Evolutionary conservation across 306 rosid genomes (phyloP).

Genomic region (Aeschynomene evenia): DNA sequence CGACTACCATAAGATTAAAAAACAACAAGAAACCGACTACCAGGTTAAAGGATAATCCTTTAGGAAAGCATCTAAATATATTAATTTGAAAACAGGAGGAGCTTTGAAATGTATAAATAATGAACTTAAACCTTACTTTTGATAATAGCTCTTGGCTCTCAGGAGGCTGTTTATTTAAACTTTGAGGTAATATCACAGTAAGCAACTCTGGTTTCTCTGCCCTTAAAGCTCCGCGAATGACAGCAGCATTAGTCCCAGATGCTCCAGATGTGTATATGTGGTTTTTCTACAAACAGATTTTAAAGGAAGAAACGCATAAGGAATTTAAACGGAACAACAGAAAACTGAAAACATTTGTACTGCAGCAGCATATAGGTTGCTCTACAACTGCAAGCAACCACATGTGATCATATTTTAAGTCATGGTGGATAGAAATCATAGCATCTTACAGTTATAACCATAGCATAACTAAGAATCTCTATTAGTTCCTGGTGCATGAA

Average conservation of each 20-base stretch:
- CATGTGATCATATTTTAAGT: slow-evolving; percentile 1
- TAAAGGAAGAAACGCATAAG: slow-evolving; percentile 25
- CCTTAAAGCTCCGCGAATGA: slow-evolving; percentile 97
- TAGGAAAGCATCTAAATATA: neutral
- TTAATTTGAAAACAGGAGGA: neutral
- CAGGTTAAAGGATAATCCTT: neutral
- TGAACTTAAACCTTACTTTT: slow-evolving; percentile 58
- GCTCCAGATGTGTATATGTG: slow-evolving; percentile 99
- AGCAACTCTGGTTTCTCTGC: slow-evolving; percentile 98
- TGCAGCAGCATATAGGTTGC: slow-evolving; percentile 13
- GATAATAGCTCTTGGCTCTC: slow-evolving; percentile 98
- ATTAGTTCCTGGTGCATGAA: slow-evolving; percentile 98
- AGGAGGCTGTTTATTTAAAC: slow-evolving; percentile 92
- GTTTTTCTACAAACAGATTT: slow-evolving; percentile 66
- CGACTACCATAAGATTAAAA: no score
- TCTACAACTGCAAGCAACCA: slow-evolving; percentile 33
- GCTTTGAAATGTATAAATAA: neutral
- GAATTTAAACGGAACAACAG: slow-evolving; percentile 10
- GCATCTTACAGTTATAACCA: slow-evolving; percentile 96
- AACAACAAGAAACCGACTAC: neutral
- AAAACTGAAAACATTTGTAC: slow-evolving; percentile 16
- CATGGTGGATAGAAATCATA: slow-evolving; percentile 6
- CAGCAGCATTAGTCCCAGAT: slow-evolving; percentile 99
- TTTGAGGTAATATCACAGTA: slow-evolving; percentile 96
- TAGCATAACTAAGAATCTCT: slow-evolving; percentile 99